phyloP scores from a whole-genome alignment of 2,329 filamentous ascomycete species.

The Corinectria fuckeliana region DNA sequence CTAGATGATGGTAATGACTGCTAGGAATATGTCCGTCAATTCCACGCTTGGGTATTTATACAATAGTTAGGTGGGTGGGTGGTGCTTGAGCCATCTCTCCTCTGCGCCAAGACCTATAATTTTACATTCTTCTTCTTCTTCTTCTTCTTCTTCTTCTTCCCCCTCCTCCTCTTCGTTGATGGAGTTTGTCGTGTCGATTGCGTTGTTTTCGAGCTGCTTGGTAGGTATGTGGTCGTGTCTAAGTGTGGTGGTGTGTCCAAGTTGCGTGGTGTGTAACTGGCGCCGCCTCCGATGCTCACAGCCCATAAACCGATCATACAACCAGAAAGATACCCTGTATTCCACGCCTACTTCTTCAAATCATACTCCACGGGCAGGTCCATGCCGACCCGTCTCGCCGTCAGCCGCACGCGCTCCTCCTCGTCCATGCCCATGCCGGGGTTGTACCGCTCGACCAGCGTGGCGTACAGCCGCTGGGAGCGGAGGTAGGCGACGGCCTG shows the following conservation, averaged over 20 bases:
- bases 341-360: background rate
- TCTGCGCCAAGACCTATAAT: background rate
- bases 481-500: conserved; percentile 82
- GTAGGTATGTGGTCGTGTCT: background rate
- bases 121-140: conserved; percentile 15
- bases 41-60: conserved; percentile 16
- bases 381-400: conserved; percentile 88
- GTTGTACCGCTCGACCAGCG: conserved; percentile 89
- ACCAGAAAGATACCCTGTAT: background rate
- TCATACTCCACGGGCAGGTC: conserved; percentile 74
- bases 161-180: background rate
- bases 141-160: background rate
- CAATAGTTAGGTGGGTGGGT: background rate
- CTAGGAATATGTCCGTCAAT: conserved; percentile 4
- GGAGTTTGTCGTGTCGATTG: background rate
- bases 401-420: conserved; percentile 83
- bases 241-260: too few species aligned
- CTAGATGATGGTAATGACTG: background rate
- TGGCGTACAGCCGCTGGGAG: conserved; percentile 84
- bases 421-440: conserved; percentile 87
- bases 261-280: too few species aligned
- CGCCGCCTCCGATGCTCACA: too few species aligned
- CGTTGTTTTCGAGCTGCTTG: background rate
- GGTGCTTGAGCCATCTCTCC: background rate
- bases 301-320: background rate